Evolutionary conservation across 2,329 filamentous ascomycete species (phyloP).

Genomic region (Annulohypoxylon truncatum): DNA sequence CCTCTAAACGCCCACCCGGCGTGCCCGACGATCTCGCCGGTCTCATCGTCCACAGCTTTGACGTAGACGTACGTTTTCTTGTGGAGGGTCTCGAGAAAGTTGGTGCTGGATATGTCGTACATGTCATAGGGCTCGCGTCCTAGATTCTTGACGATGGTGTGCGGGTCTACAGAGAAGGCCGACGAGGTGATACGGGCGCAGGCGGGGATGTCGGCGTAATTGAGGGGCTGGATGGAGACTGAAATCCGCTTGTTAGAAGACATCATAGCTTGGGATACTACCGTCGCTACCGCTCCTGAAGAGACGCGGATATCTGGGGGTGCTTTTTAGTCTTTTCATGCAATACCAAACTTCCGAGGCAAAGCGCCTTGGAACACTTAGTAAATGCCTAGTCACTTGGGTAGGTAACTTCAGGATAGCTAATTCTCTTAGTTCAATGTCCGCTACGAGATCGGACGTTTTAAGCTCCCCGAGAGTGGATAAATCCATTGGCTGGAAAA

Average conservation of each 20-base stretch:
- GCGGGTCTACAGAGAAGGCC: constrained; percentile 34
- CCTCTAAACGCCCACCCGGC: constrained; percentile 33
- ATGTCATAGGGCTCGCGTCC: constrained; percentile 35
- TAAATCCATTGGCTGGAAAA: background rate
- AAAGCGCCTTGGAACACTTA: no score
- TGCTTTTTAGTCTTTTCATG: background rate
- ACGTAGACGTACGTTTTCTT: constrained; percentile 28
- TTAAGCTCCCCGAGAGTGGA: background rate
- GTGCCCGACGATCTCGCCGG: constrained; percentile 31
- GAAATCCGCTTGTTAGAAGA: constrained; percentile 13
- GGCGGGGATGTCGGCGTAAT: constrained; percentile 26
- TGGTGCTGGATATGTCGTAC: constrained; percentile 25
- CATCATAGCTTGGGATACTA: background rate
- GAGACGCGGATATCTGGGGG: background rate
- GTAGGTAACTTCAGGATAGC: background rate
- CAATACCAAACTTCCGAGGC: background rate
- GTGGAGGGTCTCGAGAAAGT: constrained; percentile 21
- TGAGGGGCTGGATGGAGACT: constrained; percentile 30
- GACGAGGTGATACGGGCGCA: constrained; percentile 31
- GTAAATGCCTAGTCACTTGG: background rate
- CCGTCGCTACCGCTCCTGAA: no score
- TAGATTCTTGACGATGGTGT: constrained; percentile 36
- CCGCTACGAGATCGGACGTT: background rate
- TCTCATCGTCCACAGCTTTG: constrained; percentile 33
- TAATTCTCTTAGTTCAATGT: background rate